phyloP scores from a whole-genome alignment of 495 filamentous ascomycete genomes.

The Talaromyces ruber region DNA sequence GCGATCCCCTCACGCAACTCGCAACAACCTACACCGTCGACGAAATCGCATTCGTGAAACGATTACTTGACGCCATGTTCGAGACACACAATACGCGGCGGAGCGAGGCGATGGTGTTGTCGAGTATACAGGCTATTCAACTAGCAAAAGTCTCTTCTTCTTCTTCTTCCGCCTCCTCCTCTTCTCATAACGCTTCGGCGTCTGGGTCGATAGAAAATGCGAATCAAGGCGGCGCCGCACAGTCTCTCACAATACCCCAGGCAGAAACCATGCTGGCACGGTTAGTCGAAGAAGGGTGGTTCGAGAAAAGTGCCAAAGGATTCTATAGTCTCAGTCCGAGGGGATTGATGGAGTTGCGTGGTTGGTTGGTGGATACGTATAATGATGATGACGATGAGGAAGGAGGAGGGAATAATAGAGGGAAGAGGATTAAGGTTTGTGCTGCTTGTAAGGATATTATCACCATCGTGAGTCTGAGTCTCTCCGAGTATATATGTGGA shows the following conservation, averaged over 20 bases:
- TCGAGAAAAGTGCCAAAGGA: constrained; percentile 60
- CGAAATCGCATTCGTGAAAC: constrained; percentile 83
- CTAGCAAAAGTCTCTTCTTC: constrained; percentile 20
- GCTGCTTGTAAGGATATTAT: constrained; percentile 85
- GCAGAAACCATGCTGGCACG: constrained; percentile 62
- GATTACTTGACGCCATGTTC: constrained; percentile 88
- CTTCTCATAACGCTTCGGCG: too few relatives aligned
- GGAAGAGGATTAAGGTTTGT: constrained; percentile 72
- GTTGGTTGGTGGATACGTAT: constrained; percentile 76
- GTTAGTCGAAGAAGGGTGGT: constrained; percentile 75
- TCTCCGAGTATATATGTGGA: constrained; percentile 3
- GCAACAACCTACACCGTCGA: constrained; percentile 75
- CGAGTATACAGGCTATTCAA: constrained; percentile 62
- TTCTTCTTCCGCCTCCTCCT: not conserved
- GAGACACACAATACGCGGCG: constrained; percentile 68
- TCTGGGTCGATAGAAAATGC: constrained; percentile 7
- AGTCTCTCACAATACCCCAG: constrained; percentile 63
- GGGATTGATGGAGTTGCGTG: constrained; percentile 73
- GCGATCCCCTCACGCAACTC: constrained; percentile 74
- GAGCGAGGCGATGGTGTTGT: constrained; percentile 73
- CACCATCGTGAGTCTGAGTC: constrained; percentile 49
- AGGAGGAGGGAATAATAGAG: constrained; percentile 21
- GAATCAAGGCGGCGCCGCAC: constrained; percentile 29
- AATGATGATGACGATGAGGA: constrained; percentile 59
- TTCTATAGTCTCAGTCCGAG: constrained; percentile 71